Percentiles rank a stretch among this genome's conserved stretches.
Conservation (phyloP, 2,329 filamentous ascomycete species). For the Apiospora marii region DNA sequence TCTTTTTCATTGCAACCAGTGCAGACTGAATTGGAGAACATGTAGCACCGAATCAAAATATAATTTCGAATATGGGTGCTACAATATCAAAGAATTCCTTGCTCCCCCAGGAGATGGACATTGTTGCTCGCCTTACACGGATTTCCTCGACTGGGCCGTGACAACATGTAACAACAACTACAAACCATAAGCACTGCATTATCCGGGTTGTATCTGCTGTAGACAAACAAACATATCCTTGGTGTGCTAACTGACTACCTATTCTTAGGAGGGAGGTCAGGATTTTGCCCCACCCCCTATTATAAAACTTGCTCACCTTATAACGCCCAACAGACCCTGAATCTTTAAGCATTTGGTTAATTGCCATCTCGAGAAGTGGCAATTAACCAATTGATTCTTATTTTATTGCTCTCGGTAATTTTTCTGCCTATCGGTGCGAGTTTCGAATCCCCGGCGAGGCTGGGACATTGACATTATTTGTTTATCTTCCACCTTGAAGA, state of each 20-base stretch:
- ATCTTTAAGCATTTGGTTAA: background rate
- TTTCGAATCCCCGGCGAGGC: background rate
- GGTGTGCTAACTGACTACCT: background rate
- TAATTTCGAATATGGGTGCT: background rate
- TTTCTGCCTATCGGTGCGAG: background rate
- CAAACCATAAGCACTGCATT: background rate
- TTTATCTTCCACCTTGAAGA: background rate
- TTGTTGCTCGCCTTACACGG: background rate
- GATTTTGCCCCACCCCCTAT: background rate
- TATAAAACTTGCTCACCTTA: background rate
- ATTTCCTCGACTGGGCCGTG: too few species aligned
- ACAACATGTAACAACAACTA: background rate
- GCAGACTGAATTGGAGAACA: background rate
- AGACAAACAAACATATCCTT: background rate
- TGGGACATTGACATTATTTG: background rate
- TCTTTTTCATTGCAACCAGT: background rate
- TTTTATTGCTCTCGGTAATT: background rate
- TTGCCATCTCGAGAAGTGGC: background rate
- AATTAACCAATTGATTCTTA: background rate
- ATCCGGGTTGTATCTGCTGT: background rate
- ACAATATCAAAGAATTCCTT: background rate
- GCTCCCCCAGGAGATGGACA: too few species aligned
- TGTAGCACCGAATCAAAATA: too few species aligned
- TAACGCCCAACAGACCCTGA: background rate
- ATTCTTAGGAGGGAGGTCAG: background rate